Evolutionary conservation across 179 eudicot species (phyloP), one percentile per base, ranked within the genome.

Genomic region (Heliamphora pulchella): DNA sequence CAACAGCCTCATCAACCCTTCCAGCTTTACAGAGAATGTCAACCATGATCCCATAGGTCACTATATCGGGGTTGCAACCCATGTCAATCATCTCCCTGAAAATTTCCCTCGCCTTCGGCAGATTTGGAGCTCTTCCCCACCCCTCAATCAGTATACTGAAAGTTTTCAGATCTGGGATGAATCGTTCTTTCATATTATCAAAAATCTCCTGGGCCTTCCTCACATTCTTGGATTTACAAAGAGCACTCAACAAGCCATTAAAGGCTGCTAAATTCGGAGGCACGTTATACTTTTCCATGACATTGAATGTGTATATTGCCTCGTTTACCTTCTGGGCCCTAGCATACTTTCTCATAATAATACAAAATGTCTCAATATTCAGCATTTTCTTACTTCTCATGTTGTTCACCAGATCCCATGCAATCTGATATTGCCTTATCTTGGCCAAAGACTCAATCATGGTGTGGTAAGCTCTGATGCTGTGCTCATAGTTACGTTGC

Each of bases 111-210:
- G 98, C 97, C 85, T 86, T 91, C 2, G 97, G 97, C 64, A 95
- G 86, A 87, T 93, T 95, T 0, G 98, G 98, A 64, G 82, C 92
- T 80, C 89, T 88, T 73, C 97, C 98, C 97, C 97, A 95, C n/a
- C 97, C 97, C 64, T 90, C 94, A 65, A 95, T 86, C 86, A 95
- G 82, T 85, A 95, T 93, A 77, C 93, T 89, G 77, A 87, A 93
- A 2, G 95, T 89, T 86, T 95, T 93, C 53, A 87, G 84, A 81
- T 95, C 95, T 1, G 97, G 91, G 77, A 41, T 54, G 80, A 87
- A 95, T 55, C 82, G 87, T 4, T 85, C 87, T 79, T 88, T 89
- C 94, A 91, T 91, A 64, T 86, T 84, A 86, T 93, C 92, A 80
- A 93, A 95, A 79, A 93, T 90, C 82, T 93, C 98, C 78, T 93